Evolutionary conservation across 345 rosid species (phyloP).

Genomic region (Pugionium cornutum): DNA sequence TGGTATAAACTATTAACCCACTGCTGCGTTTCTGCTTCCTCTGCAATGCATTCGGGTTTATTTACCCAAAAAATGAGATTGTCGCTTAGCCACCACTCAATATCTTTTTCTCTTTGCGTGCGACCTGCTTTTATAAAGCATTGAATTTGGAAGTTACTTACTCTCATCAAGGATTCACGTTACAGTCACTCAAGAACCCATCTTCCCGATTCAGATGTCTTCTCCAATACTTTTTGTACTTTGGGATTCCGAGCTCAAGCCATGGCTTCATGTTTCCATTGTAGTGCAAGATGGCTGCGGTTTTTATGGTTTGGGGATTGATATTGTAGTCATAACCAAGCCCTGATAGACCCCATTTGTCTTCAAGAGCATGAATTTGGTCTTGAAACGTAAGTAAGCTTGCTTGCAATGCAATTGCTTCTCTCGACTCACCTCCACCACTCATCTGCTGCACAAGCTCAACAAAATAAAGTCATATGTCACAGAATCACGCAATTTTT

Average conservation of each 20-base stretch:
- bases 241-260: constrained; percentile 90
- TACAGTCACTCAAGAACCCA: constrained; percentile 74
- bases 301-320: constrained; percentile 46
- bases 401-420: constrained; percentile 61
- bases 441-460: constrained; percentile 45
- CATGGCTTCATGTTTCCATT: constrained; percentile 98
- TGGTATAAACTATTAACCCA: constrained; percentile 5
- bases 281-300: constrained; percentile 77
- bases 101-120: constrained; percentile 24
- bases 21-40: constrained; percentile 2
- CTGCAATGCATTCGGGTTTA: constrained; percentile 37
- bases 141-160: constrained; percentile 12
- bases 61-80: constrained; percentile 30
- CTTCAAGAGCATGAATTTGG: constrained; percentile 60
- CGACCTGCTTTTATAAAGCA: constrained; percentile 30
- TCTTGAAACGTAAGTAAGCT: constrained; percentile 82
- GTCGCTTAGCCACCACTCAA: too few species aligned
- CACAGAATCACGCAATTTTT: neutral
- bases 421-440: constrained; percentile 46
- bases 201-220: constrained; percentile 67
- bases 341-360: constrained; percentile 70
- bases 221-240: constrained; percentile 68
- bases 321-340: constrained; percentile 75
- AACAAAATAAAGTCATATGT: neutral
- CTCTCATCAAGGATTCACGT: constrained; percentile 59